Evolutionary conservation across 2,329 filamentous ascomycete genomes (phyloP), one percentile per base, ranked within the genome.

Genomic region (Colletotrichum australisinense): DNA sequence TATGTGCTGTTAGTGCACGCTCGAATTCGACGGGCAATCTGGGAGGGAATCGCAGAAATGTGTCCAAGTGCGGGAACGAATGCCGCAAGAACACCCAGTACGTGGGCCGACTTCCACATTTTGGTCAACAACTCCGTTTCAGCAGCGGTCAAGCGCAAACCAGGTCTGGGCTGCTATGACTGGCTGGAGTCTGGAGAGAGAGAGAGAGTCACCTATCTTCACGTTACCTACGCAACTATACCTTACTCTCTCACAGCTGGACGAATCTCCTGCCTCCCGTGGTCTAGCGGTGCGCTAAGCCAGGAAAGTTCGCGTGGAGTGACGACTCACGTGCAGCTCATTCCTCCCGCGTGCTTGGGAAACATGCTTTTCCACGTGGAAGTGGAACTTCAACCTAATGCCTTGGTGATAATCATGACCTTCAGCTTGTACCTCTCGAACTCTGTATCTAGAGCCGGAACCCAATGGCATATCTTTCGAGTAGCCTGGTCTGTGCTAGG

Each of bases 131-230:
- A 46, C 24, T 67, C 46, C n/a, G 63, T 67, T 67, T 71, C 63
- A 62, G 63, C 56, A 56, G 56, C 69, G 56, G 49, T 67, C 63
- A 71, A 67, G 46, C 46, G 56, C 58, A 28, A 24, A 22, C 53
- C 32, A 22, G 26, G 32, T 32, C 63, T 67, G 26, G 69, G 49
- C 63, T 67, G 56, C n/a, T 55, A 56, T n/a, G 35, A 56, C 46
- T 9, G 30, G 28, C n/a, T 19, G 30, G 4, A 35, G 32, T 35
- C 32, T 32, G 5, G 26, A 26, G 26, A 6, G 26, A 28, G 19
- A n/a, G 19, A n/a, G 42, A 19, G 38, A 8, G 11, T 35, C 11
- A 12, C 32, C 19, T 22, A 49, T 49, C 42, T n/a, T n/a, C n/a
- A 19, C 11, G 42, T 19, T 49, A 49, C 7, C 7, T 49, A 49